Conservation (phyloP, 2,329 filamentous ascomycete genomes). For the Xylariales sp. region DNA sequence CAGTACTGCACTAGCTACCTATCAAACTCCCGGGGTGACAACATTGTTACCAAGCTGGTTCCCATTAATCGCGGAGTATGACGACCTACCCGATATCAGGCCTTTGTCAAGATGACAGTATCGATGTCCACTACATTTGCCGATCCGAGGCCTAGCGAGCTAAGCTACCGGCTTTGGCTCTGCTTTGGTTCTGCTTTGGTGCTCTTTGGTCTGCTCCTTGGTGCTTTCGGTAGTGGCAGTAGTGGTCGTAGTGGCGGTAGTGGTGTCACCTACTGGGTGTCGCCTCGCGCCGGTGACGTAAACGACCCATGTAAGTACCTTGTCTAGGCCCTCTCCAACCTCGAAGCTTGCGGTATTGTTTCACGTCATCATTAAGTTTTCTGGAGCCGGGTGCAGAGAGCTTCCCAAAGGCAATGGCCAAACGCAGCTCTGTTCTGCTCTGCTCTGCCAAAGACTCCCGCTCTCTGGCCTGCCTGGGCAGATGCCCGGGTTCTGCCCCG, state of each 20-base stretch:
- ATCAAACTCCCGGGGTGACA: constrained; percentile 1
- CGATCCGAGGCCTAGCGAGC: constrained; percentile 15
- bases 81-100: constrained; percentile 16
- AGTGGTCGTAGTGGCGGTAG: not conserved
- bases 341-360: constrained; percentile 9
- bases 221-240: too few relatives aligned
- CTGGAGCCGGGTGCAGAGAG: constrained; percentile 4
- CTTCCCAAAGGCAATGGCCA: not conserved
- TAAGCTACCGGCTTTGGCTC: not conserved
- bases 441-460: too few relatives aligned
- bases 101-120: constrained; percentile 27
- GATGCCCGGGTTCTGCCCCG: too few relatives aligned
- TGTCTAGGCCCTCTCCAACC: constrained; percentile 20
- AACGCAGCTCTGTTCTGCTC: too few relatives aligned
- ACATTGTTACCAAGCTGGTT: constrained; percentile 10
- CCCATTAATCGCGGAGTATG: constrained; percentile 6
- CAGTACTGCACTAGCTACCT: not conserved
- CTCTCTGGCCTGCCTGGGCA: too few relatives aligned
- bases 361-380: constrained; percentile 36
- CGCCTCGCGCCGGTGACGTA: constrained; percentile 28
- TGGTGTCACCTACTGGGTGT: not conserved
- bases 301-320: constrained; percentile 13
- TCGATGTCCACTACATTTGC: constrained; percentile 16
- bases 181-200: not conserved
- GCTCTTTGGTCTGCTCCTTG: not conserved